Conservation (phyloP, 73 alveolate species). For the Tetrahymena elliotti region DNA sequence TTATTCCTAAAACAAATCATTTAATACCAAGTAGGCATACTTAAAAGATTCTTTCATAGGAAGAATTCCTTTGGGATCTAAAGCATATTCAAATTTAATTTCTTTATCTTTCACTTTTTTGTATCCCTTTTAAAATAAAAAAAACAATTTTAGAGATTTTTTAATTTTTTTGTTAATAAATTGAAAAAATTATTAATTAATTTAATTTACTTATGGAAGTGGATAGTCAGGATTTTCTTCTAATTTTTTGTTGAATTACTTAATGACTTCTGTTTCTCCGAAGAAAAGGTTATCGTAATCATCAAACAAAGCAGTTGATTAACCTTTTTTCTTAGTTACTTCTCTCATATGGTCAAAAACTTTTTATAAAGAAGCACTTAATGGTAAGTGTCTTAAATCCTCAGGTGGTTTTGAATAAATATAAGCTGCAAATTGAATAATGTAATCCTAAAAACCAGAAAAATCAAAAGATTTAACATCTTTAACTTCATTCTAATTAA, state of each 20-base stretch:
- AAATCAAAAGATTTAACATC: background rate
- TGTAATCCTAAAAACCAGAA: constrained; percentile 2
- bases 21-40: background rate
- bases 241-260: constrained; percentile 54
- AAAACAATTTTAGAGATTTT: too few species aligned
- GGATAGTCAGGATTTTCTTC: constrained; percentile 49
- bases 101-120: background rate
- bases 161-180: background rate
- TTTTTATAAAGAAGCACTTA: constrained; percentile 11
- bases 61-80: background rate
- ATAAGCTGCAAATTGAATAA: constrained; percentile 10
- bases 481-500: background rate
- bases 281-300: constrained; percentile 58
- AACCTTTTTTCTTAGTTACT: constrained; percentile 35
- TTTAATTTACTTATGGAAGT: constrained; percentile 54
- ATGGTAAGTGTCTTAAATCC: constrained; percentile 9
- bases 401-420: constrained; percentile 13
- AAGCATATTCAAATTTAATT: background rate
- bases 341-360: constrained; percentile 37
- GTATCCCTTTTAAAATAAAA: background rate
- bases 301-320: constrained; percentile 35
- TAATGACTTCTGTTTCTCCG: constrained; percentile 58
- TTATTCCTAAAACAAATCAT: background rate
- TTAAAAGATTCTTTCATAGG: background rate
- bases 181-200: background rate